phyloP scores from a whole-genome alignment of 2,329 filamentous ascomycete genomes.

The Drechslerella coelobrocha region DNA sequence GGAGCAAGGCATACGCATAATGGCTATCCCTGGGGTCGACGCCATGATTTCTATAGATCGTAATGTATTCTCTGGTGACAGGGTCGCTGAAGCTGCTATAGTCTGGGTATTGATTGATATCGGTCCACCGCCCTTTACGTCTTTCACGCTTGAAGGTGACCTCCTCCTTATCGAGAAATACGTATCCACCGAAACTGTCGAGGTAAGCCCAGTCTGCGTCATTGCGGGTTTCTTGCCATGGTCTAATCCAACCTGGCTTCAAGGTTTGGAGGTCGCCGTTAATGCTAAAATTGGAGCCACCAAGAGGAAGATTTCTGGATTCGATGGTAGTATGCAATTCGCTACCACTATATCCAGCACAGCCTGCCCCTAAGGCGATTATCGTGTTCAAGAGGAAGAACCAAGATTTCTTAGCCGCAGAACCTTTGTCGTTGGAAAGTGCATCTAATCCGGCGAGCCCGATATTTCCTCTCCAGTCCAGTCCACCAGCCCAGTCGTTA shows the following conservation, averaged over 20 bases:
- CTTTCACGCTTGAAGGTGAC: conserved; percentile 47
- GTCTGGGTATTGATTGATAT: conserved; percentile 51
- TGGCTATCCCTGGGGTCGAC: conserved; percentile 29
- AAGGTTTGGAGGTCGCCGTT: conserved; percentile 35
- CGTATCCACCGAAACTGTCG: conserved; percentile 49
- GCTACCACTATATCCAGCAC: conserved; percentile 34
- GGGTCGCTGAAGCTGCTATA: conserved; percentile 36
- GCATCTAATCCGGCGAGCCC: conserved; percentile 48
- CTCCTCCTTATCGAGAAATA: conserved; percentile 40
- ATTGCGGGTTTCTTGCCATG: conserved; percentile 31
- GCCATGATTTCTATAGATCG: conserved; percentile 50
- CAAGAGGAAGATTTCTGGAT: conserved; percentile 40
- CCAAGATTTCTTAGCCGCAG: conserved; percentile 49
- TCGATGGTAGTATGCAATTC: conserved; percentile 47
- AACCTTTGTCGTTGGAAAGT: conserved; percentile 46
- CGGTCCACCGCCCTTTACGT: conserved; percentile 47
- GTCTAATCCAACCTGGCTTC: conserved; percentile 38
- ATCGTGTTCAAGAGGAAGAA: conserved; percentile 51
- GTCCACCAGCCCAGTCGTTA: conserved; percentile 48
- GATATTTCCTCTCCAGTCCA: conserved; percentile 44
- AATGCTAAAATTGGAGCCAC: conserved; percentile 40
- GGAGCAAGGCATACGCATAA: conserved; percentile 50
- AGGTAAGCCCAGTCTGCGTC: conserved; percentile 46
- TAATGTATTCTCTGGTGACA: conserved; percentile 48
- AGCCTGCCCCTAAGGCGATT: conserved; percentile 42